Conservation (phyloP, 1,284 basidiomycete genomes). For the Rhodotorula sp. region DNA sequence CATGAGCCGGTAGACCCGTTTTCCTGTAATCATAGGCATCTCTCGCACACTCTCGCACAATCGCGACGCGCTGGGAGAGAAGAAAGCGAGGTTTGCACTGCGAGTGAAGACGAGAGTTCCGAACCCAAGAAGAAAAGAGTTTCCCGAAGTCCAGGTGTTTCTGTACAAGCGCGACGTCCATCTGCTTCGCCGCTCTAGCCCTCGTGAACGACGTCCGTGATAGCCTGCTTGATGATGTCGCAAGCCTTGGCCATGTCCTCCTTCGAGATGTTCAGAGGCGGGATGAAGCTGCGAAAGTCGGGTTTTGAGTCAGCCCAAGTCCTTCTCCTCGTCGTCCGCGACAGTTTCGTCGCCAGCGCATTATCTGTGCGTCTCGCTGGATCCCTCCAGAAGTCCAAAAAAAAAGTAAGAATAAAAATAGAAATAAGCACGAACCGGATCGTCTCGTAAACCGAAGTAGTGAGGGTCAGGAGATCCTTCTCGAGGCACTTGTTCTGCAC, state of each 20-base stretch:
- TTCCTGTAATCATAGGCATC: too few species aligned
- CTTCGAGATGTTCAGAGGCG: conserved; percentile 63
- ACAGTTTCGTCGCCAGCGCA: too few species aligned
- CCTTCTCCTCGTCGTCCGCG: background rate
- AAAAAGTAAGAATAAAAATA: too few species aligned
- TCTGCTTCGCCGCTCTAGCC: conserved; percentile 13
- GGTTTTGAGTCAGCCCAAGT: background rate
- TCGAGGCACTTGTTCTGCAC: conserved; percentile 77
- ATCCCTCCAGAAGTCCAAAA: background rate
- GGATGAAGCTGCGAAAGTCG: conserved; percentile 45
- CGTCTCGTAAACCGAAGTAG: conserved; percentile 55
- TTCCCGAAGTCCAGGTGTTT: too few species aligned
- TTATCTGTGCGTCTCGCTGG: background rate
- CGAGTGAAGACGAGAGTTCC: too few species aligned
- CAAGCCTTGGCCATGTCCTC: conserved; percentile 62
- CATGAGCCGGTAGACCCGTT: too few species aligned
- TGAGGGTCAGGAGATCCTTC: conserved; percentile 75
- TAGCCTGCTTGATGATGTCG: conserved; percentile 61
- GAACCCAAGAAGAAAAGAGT: too few species aligned
- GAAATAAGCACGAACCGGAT: conserved; percentile 36
- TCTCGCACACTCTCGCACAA: too few species aligned
- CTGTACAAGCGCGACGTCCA: too few species aligned
- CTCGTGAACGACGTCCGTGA: conserved; percentile 57
- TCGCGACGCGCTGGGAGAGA: too few species aligned
- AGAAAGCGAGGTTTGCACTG: too few species aligned